Evolutionary conservation across 202 grass and related monocot species (phyloP), one percentile per base, ranked within the genome.

Genomic region (Panicum hallii): DNA sequence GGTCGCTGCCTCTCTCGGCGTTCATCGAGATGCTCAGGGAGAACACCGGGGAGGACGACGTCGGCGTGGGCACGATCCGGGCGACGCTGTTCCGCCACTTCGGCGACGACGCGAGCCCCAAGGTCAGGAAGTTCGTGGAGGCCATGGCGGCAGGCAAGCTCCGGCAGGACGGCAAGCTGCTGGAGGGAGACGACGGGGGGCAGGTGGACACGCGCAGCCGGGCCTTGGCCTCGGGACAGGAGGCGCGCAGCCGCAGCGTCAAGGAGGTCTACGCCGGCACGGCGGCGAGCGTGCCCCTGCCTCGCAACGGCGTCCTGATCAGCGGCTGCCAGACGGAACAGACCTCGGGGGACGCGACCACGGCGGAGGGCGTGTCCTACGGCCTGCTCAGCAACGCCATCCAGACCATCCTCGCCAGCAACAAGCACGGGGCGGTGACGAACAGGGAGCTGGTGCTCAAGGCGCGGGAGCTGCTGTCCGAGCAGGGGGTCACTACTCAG

Each of bases 301-400:
- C 80, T 2, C 65, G 89, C 23, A 93, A 82, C 15, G 93, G 93
- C 60, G 88, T 99, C 2, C 71, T 95, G 22, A 81, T 99, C 83
- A 95, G 96, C 73, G 96, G 96, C 17, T 99, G 91, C 86, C 96
- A 99, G 83, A 93, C 91, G 7, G 85, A 93, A 42, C 84, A 94
- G 73, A 91, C 89, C 6, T 94, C 96, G 5, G 96, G 89, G 6
- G 96, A 99, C 73, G 93, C 91, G 0, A 95, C 92, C 55, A 87
- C 85, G 26, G 36, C 79, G 12, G 70, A 90, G 23, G 88, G 81
- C 56, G 46, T 66, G 88, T 90, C 92, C 9, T 98, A 93, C 7
- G 95, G 95, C 32, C 87, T 87, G 19, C 89, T 98, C n/a, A 95
- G 91, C 95, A 90, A 95, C 60, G 90, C 87, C 41, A 95, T 98